Evolutionary conservation across 1,284 basidiomycete genomes (phyloP).

Genomic region (Moniliella sp.): DNA sequence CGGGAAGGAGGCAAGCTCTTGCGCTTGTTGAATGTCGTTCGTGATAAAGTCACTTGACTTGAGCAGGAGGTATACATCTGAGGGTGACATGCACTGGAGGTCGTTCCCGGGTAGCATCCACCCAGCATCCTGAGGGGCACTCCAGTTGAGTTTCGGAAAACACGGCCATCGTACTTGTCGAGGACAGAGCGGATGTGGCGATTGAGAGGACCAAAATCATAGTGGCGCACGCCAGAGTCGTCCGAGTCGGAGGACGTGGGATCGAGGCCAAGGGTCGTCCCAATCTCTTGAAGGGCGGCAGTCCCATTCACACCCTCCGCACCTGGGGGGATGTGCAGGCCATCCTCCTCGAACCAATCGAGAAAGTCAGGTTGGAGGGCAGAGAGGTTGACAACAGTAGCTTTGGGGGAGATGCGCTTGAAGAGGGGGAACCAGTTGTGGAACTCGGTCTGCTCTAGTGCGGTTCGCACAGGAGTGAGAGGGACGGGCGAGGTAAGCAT

Average conservation of each 20-base stretch:
- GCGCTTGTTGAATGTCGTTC: conserved; percentile 48
- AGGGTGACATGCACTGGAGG: conserved; percentile 61
- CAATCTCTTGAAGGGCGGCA: no score
- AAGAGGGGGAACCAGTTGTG: conserved; percentile 69
- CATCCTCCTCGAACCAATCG: conserved; percentile 56
- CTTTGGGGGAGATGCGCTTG: conserved; percentile 50
- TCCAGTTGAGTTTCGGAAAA: conserved; percentile 57
- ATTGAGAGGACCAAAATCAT: conserved; percentile 40
- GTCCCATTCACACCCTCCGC: no score
- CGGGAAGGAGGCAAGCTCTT: conserved; percentile 8
- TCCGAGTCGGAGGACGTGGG: no score
- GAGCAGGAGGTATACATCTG: conserved; percentile 73
- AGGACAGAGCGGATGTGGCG: conserved; percentile 40
- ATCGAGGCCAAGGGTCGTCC: no score
- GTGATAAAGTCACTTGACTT: conserved; percentile 77
- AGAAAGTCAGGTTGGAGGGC: conserved; percentile 46
- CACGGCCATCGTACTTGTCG: conserved; percentile 44
- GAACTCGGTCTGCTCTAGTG: no score
- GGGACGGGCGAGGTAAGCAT: no score
- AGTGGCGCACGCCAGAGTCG: no score
- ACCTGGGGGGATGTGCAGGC: no score
- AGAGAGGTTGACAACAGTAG: conserved; percentile 49
- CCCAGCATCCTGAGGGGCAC: conserved; percentile 52
- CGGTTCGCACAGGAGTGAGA: no score
- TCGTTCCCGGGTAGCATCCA: conserved; percentile 77